A percentile compares a stretch with the other conserved stretches of the same genome.
phyloP scores from a whole-genome alignment of 768 basidiomycete species.

The Pisolithus marmoratus region DNA sequence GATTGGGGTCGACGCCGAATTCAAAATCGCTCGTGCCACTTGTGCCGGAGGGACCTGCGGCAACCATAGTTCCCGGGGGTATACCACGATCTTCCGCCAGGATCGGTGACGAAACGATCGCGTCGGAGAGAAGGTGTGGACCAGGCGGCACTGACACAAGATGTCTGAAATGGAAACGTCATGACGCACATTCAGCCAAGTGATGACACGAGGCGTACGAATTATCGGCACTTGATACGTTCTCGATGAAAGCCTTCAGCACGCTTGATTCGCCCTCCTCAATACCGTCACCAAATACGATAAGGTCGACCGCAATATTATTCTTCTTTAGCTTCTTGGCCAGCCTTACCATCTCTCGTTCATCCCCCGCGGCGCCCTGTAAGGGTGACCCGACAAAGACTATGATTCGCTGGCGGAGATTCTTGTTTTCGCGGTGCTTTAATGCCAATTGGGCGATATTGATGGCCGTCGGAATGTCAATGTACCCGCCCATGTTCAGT shows the following conservation, averaged over 20 bases:
- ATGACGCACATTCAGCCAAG: background rate
- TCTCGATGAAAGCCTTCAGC: constrained; percentile 79
- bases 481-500: constrained; percentile 71
- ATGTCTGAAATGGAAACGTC: constrained; percentile 47
- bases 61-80: constrained; percentile 53
- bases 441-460: constrained; percentile 93
- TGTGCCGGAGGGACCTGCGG: constrained; percentile 40
- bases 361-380: constrained; percentile 62
- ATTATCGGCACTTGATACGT: constrained; percentile 75
- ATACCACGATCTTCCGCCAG: constrained; percentile 77
- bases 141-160: constrained; percentile 75
- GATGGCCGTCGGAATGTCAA: constrained; percentile 87
- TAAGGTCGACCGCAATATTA: constrained; percentile 91
- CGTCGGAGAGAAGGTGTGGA: constrained; percentile 75
- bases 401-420: constrained; percentile 91
- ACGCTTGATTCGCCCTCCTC: constrained; percentile 64
- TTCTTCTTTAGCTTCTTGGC: constrained; percentile 99
- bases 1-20: constrained; percentile 89
- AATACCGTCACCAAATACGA: constrained; percentile 87
- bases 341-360: constrained; percentile 76
- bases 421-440: constrained; percentile 98
- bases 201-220: constrained; percentile 48
- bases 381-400: constrained; percentile 91
- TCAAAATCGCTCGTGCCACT: constrained; percentile 59
- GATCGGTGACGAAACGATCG: constrained; percentile 74